Conservation (phyloP, 495 filamentous ascomycete genomes). For the Daldinia loculata region DNA sequence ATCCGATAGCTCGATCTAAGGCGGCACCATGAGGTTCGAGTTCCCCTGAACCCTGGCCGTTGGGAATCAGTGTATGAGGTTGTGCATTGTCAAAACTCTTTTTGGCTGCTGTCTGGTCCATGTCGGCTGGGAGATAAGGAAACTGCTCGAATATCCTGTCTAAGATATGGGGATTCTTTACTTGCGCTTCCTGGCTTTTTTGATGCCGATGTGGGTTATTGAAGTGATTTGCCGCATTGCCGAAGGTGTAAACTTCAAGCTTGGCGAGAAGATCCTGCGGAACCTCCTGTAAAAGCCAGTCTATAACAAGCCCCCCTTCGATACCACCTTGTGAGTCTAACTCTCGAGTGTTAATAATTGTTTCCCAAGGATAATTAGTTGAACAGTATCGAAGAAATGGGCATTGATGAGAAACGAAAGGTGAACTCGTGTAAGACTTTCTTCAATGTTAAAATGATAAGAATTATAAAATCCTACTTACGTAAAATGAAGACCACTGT, state of each 20-base stretch:
- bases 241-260: slow-evolving; percentile 7
- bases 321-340: slow-evolving; percentile 1
- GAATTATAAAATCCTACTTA: neutral
- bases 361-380: no score
- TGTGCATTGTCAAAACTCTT: neutral
- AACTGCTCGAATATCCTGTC: neutral
- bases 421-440: no score
- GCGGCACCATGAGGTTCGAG: neutral
- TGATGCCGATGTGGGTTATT: neutral
- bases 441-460: no score
- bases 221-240: slow-evolving; percentile 2
- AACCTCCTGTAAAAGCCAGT: slow-evolving; percentile 6
- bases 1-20: neutral
- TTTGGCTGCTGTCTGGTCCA: neutral
- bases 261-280: slow-evolving; percentile 2
- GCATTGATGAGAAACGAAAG: no score
- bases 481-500: neutral
- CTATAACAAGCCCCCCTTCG: neutral
- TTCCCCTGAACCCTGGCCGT: neutral
- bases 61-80: neutral
- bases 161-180: neutral
- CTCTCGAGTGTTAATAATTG: neutral
- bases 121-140: neutral
- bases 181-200: neutral
- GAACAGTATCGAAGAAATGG: no score